Evolutionary conservation across 495 filamentous ascomycete species (phyloP).

Genomic region (Podospora pseudoanserina): DNA sequence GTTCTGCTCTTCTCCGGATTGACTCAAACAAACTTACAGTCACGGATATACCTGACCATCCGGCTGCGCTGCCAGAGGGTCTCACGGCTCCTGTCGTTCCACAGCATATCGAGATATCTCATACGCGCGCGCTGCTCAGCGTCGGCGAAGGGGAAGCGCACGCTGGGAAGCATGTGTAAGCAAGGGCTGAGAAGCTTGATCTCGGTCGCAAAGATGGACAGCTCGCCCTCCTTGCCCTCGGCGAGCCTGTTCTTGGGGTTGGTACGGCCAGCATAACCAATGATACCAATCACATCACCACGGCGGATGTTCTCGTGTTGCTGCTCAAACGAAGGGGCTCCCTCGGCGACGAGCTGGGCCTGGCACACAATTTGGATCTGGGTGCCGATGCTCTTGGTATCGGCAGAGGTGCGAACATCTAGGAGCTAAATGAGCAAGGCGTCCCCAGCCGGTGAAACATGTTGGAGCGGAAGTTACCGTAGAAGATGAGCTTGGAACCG

Average conservation of each 20-base stretch:
- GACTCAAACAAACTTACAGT: conserved; percentile 36
- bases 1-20: background rate
- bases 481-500: conserved; percentile 86
- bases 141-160: conserved; percentile 92
- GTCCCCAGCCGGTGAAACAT: background rate
- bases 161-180: conserved; percentile 86
- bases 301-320: conserved; percentile 88
- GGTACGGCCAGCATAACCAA: conserved; percentile 85
- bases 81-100: conserved; percentile 80
- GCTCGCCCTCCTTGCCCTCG: conserved; percentile 72
- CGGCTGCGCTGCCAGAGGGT: conserved; percentile 79
- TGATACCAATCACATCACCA: conserved; percentile 86
- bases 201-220: conserved; percentile 89
- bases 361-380: conserved; percentile 92
- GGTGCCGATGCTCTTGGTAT: conserved; percentile 52
- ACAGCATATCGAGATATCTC: conserved; percentile 90
- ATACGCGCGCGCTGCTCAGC: conserved; percentile 85
- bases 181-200: conserved; percentile 84
- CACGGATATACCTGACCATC: conserved; percentile 79
- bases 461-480: conserved; percentile 38
- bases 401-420: conserved; percentile 65
- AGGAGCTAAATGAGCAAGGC: background rate
- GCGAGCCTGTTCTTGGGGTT: conserved; percentile 74
- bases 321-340: conserved; percentile 64
- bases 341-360: conserved; percentile 61